A percentile compares a stretch with the other conserved stretches of the same genome.
Conservation (phyloP, 129 eudicot species). For the Helichrysum umbraculigerum region DNA sequence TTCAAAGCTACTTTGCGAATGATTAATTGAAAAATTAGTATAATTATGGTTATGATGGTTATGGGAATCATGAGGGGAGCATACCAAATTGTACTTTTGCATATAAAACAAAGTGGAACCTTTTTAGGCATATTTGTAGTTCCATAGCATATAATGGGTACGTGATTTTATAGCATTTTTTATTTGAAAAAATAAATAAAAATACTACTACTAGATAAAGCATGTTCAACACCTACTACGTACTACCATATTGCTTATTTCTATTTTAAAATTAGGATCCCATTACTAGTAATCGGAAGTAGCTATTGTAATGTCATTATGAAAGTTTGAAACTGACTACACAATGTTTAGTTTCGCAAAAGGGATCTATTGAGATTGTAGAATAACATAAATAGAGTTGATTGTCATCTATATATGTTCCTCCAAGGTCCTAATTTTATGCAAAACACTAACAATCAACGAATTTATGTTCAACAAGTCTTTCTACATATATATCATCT, state of each 20-base stretch:
- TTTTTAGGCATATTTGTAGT: constrained; percentile 36
- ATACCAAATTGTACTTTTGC: constrained; percentile 35
- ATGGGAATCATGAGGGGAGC: constrained; percentile 36
- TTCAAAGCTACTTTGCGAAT: constrained; percentile 34
- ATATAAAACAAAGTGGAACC: constrained; percentile 38
- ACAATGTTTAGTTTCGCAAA: too few relatives aligned
- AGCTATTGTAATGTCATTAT: too few relatives aligned
- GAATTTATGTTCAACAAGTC: too few relatives aligned
- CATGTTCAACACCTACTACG: constrained; percentile 20
- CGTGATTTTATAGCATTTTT: background rate
- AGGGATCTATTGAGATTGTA: too few relatives aligned
- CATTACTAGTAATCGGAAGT: too few relatives aligned
- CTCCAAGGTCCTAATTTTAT: too few relatives aligned
- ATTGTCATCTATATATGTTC: too few relatives aligned
- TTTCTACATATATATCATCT: too few relatives aligned
- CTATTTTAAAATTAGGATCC: background rate
- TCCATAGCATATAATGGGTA: constrained; percentile 23
- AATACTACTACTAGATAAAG: background rate
- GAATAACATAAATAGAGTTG: too few relatives aligned
- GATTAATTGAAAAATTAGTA: constrained; percentile 14
- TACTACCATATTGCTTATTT: background rate
- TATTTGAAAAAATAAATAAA: background rate
- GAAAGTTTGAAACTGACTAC: too few relatives aligned
- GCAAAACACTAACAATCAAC: too few relatives aligned
- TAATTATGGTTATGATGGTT: constrained; percentile 37